Percentiles rank a stretch among this genome's conserved stretches.
Conservation (phyloP, 2,329 filamentous ascomycete species). For the Daldinia sp. region DNA sequence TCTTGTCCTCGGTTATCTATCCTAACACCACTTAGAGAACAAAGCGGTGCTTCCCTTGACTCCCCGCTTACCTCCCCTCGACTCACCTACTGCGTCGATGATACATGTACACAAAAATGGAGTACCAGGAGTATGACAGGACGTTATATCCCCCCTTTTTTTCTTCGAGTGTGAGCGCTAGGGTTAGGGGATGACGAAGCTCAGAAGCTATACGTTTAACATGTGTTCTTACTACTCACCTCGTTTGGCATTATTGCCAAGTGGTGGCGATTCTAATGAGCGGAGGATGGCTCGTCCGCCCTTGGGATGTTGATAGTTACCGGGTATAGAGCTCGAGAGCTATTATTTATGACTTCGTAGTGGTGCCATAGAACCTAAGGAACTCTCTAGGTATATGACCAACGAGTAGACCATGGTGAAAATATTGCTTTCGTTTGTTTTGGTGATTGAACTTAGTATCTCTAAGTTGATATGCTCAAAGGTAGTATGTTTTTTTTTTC, state of each 20-base stretch:
- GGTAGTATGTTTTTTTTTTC: neutral
- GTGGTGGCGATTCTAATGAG: slow-evolving; percentile 7
- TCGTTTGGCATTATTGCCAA: slow-evolving; percentile 13
- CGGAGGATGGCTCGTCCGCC: neutral
- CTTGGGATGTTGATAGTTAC: slow-evolving; percentile 7
- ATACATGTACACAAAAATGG: slow-evolving; percentile 23
- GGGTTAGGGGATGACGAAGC: slow-evolving; percentile 19
- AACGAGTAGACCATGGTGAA: slow-evolving; percentile 26
- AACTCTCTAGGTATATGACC: slow-evolving; percentile 27
- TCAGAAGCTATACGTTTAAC: slow-evolving; percentile 19
- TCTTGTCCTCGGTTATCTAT: slow-evolving; percentile 30
- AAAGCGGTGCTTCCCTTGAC: slow-evolving; percentile 20
- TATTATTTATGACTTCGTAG: slow-evolving; percentile 18
- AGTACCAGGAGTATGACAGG: slow-evolving; percentile 20
- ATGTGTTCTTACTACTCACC: slow-evolving; percentile 16
- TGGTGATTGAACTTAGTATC: slow-evolving; percentile 4
- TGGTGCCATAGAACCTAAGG: slow-evolving; percentile 5
- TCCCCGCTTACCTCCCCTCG: slow-evolving; percentile 22
- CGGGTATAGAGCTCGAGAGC: slow-evolving; percentile 11
- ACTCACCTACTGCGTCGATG: slow-evolving; percentile 7
- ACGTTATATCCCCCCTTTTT: slow-evolving; percentile 32
- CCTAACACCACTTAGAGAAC: slow-evolving; percentile 34
- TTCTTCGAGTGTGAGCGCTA: slow-evolving; percentile 22
- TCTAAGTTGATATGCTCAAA: neutral
- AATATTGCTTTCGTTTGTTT: slow-evolving; percentile 30